Percentiles rank a stretch among this genome's conserved stretches.
These are phyloP conservation scores for Bruguiera parviflora DNA, from an alignment of 345 rosid species.

Conservation along the genomic window DNA sequence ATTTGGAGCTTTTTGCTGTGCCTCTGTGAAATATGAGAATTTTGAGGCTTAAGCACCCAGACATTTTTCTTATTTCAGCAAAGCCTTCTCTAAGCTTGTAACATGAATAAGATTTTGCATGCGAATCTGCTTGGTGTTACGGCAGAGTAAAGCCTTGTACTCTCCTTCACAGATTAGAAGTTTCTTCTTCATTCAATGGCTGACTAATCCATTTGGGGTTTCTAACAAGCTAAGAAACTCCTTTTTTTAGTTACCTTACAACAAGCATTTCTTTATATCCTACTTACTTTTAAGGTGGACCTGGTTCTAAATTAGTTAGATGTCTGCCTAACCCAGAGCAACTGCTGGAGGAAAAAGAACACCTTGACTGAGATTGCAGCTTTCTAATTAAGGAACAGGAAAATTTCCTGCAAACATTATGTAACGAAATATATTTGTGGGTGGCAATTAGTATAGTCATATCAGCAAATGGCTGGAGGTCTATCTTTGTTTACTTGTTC, in stretches of 20 bases:
- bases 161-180: no score
- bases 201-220: not conserved
- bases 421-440: not conserved
- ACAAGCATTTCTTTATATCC: no score
- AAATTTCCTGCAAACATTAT: constrained; percentile 2
- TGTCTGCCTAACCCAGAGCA: no score
- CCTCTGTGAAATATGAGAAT: not conserved
- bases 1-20: not conserved
- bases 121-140: no score
- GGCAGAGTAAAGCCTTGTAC: no score
- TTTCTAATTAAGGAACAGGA: not conserved
- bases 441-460: not conserved
- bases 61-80: no score
- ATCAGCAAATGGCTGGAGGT: not conserved
- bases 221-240: not conserved
- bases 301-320: no score
- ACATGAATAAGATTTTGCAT: no score
- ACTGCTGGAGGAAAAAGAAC: no score
- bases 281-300: not conserved
- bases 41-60: no score
- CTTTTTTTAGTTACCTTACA: no score
- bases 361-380: not conserved
- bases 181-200: not conserved
- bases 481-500: not conserved
- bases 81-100: no score